Base-by-base conservation (phyloP, 805 yeast genomes). In the Teunomyces cretensis region DNA sequence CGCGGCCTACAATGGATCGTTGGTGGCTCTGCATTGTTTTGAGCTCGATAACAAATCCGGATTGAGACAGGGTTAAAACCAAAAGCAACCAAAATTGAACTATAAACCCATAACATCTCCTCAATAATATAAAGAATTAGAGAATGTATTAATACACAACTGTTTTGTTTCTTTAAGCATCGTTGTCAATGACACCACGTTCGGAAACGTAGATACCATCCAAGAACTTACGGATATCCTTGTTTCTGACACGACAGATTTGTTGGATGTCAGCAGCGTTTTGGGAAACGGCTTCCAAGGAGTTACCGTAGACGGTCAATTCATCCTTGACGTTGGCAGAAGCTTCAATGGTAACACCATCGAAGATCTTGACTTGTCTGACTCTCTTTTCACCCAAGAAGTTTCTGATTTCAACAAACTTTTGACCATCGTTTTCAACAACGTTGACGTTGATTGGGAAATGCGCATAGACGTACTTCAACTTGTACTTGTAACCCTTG, bases 391-490 rank as follows among this genome's bases (percentile, higher is more conserved):
- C 98, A 80, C 99, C 99, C 79, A 94, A 85, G 86, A 88, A 94
- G 83, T 94, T 94, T 88, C 98, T 91, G 82, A 94, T 91, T 82
- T 94, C 98, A 64, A 92, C 86, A 67, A 67, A 81, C 56, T 80
- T 75, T 43, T 71, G 64, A 61, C 87, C 88, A 49, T 92, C 92
- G 66, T 80, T 78, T 58, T 87, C 88, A 70, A 87, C 72, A 61
- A 90, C 75, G 82, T 91, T 92, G 62, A 94, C 97, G 79, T 94
- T 94, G 79, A 95, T 94, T 75, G 99, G 99, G 96, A 94, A 94
- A 88, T 94, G 99, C 85, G 99, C 99, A 74, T 92, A 95, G 57
- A 94, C 99, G 76, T 89, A 91, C 84, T 98, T 90, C 97, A 94
- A 86, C 88, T 94, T 94, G 94, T 94, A 94, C 80, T 88, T 84